Evolutionary conservation across 2,329 filamentous ascomycete genomes (phyloP), one percentile per base, ranked within the genome.

Genomic region (Alternaria metachromatica): DNA sequence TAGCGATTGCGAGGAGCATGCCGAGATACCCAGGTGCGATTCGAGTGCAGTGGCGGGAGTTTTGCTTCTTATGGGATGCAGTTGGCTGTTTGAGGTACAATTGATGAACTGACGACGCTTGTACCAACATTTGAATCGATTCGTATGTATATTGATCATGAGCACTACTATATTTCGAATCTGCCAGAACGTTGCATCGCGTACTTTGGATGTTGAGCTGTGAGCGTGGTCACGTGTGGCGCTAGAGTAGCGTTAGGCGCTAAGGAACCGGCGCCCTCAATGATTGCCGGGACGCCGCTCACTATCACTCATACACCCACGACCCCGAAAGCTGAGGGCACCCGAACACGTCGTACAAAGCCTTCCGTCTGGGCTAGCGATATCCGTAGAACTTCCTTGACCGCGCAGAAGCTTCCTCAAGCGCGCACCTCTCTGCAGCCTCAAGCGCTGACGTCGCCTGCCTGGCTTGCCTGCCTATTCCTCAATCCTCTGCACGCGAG

Each of bases 311-410:
- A 58, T 72, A 72, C 74, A 77, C 72, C 70, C 68, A 75, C 72
- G 66, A 76, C 72, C 68, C 74, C 66, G 68, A 65, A 68, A 66
- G 66, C 72, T 73, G 71, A 75, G 69, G 71, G 72, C 67, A 70
- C 71, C 68, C 65, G 64, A 65, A 72, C 64, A 58, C 63, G 76
- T 78, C 70, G 71, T 67, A 77, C 75, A 77, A 75, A 66, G 66
- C 69, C 71, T 65, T 56, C 65, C 65, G 60, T 67, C 70, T 68
- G 68, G 64, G 65, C 64, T 57, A 59, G 56, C 63, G 63, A 67
- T 64, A 67, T 69, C 65, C 69, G 57, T 71, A 74, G 68, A 58
- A 43, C 25, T 64, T 61, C 50, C 67, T 71, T 65, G 58, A 63
- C 51, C 64, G 72, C 70, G 72, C 70, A 68, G 65, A 68, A 73